phyloP scores from a whole-genome alignment of 306 rosid genomes.

The Canavalia ensiformis region DNA sequence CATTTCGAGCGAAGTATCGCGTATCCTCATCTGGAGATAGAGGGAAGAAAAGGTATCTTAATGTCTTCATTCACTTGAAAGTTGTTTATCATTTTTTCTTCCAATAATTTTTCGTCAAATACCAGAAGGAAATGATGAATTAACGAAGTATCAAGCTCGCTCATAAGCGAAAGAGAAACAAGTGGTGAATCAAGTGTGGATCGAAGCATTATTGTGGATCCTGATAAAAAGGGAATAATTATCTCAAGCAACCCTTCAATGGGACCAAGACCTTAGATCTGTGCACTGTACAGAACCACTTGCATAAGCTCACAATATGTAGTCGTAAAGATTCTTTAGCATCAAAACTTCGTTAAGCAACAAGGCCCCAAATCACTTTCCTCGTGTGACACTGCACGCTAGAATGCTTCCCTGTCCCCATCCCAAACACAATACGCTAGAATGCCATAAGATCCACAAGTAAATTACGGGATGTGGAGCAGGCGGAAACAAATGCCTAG shows the following conservation, averaged over 20 bases:
- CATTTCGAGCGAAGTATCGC: neutral
- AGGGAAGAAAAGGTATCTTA: conserved; percentile 13
- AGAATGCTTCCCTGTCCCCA: conserved; percentile 21
- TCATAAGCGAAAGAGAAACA: conserved; percentile 19
- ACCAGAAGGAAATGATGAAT: conserved; percentile 1
- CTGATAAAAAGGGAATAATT: neutral
- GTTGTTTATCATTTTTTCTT: neutral
- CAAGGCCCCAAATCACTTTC: conserved; percentile 32
- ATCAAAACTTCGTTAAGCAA: conserved; percentile 35
- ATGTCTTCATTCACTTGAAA: conserved; percentile 16
- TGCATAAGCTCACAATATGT: conserved; percentile 28
- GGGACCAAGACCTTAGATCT: conserved; percentile 5
- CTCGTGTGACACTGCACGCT: conserved; percentile 29
- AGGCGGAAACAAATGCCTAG: conserved; percentile 25
- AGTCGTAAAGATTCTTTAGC: conserved; percentile 10
- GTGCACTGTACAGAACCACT: conserved; percentile 41
- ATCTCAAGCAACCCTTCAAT: conserved; percentile 21
- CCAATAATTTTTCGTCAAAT: neutral
- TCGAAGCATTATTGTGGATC: neutral
- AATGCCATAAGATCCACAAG: conserved; percentile 32
- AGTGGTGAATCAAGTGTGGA: neutral
- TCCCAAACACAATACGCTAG: neutral
- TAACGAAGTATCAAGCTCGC: conserved; percentile 15
- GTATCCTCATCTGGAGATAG: neutral
- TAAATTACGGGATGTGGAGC: conserved; percentile 43